phyloP scores from a whole-genome alignment of 1,139 yeast genomes.

The Blastobotrys apis region DNA sequence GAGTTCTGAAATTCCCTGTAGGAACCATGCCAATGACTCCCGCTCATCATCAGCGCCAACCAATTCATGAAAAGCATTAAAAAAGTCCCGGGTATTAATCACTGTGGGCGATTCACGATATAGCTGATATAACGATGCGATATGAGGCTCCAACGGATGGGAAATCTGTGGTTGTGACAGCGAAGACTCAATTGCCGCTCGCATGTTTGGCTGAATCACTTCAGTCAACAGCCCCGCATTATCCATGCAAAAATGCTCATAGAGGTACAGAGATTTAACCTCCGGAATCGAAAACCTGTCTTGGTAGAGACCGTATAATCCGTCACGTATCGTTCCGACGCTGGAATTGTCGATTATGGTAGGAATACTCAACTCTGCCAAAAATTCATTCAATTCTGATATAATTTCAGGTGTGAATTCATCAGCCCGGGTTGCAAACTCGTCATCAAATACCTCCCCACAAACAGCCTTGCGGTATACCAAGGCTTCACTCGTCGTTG shows the following conservation, averaged over 20 bases:
- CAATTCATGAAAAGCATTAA: conserved; percentile 60
- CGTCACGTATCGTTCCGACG: background rate
- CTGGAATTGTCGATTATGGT: background rate
- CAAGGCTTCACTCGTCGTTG: background rate
- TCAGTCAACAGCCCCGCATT: conserved; percentile 27
- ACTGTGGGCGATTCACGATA: conserved; percentile 76
- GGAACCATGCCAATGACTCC: conserved; percentile 50
- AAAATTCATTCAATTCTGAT: background rate
- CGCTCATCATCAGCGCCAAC: conserved; percentile 38
- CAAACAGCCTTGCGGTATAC: conserved; percentile 4
- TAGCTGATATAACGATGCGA: conserved; percentile 58
- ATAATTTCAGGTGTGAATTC: conserved; percentile 3
- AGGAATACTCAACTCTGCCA: background rate
- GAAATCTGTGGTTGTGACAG: conserved; percentile 37
- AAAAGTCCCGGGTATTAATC: conserved; percentile 75
- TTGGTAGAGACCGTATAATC: background rate
- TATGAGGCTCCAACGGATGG: conserved; percentile 42
- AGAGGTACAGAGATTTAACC: conserved; percentile 20
- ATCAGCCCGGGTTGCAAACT: conserved; percentile 8
- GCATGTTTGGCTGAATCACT: conserved; percentile 40
- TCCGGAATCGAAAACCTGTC: conserved; percentile 2
- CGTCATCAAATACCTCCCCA: conserved; percentile 3
- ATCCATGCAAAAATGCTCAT: conserved; percentile 29
- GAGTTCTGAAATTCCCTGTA: conserved; percentile 55
- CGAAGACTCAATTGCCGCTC: conserved; percentile 38